Conservation (phyloP, 306 rosid species). For the Oemleria cerasiformis region DNA sequence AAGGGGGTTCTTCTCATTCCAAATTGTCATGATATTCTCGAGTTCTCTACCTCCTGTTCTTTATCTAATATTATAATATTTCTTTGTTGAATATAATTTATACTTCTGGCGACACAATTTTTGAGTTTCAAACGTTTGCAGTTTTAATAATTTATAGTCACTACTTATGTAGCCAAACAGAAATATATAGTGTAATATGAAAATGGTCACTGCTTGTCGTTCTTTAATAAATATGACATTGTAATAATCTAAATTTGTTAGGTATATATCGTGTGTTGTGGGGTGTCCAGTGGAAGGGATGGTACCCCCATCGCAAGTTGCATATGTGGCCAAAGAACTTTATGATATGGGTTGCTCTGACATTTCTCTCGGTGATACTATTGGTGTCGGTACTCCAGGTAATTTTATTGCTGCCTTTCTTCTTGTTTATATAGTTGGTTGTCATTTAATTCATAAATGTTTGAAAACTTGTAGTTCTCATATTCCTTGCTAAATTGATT, state of each 20-base stretch:
- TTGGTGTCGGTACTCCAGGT: slow-evolving; percentile 98
- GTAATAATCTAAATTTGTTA: slow-evolving; percentile 26
- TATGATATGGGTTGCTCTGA: slow-evolving; percentile 80
- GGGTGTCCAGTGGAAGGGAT: slow-evolving; percentile 90
- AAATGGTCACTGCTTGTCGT: not conserved
- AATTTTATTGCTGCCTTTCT: slow-evolving; percentile 27
- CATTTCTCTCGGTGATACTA: slow-evolving; percentile 93
- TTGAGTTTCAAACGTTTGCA: not conserved
- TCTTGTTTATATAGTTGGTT: not conserved
- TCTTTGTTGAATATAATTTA: not conserved
- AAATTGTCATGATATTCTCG: not conserved
- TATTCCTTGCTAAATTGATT: not conserved
- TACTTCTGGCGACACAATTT: not conserved
- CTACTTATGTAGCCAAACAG: not conserved
- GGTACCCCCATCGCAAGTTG: slow-evolving; percentile 72
- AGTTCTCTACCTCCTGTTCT: not conserved
- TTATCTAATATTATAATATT: not conserved
- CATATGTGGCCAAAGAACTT: slow-evolving; percentile 79
- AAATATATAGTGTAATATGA: not conserved
- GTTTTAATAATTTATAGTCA: not conserved
- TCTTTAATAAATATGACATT: not conserved
- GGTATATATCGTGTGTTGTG: slow-evolving; percentile 90
- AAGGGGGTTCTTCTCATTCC: not conserved
- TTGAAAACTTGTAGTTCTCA: not conserved
- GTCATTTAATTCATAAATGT: not conserved